Evolutionary conservation across 2,329 filamentous ascomycete species (phyloP).

Genomic region (Macrophomina pseudophaseolina): DNA sequence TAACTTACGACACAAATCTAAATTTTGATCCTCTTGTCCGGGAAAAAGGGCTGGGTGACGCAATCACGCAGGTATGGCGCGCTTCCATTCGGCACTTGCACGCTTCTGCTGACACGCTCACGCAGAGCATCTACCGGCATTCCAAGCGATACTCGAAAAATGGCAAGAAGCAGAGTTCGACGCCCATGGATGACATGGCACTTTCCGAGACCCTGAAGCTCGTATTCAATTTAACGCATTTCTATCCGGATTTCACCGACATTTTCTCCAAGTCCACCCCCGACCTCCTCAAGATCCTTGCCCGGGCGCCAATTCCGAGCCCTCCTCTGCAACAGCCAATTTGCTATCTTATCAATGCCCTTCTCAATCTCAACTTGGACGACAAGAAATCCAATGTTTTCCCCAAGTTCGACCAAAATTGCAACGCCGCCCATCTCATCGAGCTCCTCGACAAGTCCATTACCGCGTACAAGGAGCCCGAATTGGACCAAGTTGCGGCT

Average conservation of each 20-base stretch:
- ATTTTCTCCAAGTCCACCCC: slow-evolving; percentile 72
- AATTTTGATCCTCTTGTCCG: slow-evolving; percentile 69
- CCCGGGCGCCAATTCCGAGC: slow-evolving; percentile 61
- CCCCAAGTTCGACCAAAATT: slow-evolving; percentile 64
- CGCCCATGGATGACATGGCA: slow-evolving; percentile 77
- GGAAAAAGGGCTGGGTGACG: slow-evolving; percentile 69
- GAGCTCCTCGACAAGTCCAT: slow-evolving; percentile 72
- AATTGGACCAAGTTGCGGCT: slow-evolving; percentile 74
- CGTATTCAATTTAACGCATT: slow-evolving; percentile 84
- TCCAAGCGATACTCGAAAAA: slow-evolving; percentile 50
- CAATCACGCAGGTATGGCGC: slow-evolving; percentile 59
- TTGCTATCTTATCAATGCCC: slow-evolving; percentile 75
- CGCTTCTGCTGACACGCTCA: neutral
- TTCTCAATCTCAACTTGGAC: slow-evolving; percentile 77
- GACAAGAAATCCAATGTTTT: slow-evolving; percentile 63
- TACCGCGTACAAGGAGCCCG: slow-evolving; percentile 64
- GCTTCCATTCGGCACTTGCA: neutral
- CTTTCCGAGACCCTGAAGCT: slow-evolving; percentile 84
- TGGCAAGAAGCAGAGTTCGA: slow-evolving; percentile 35
- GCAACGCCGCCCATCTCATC: slow-evolving; percentile 68
- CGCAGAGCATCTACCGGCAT: slow-evolving; percentile 71
- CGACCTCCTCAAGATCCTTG: slow-evolving; percentile 72
- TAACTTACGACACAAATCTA: slow-evolving; percentile 76
- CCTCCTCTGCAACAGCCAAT: slow-evolving; percentile 77
- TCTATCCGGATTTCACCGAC: slow-evolving; percentile 65